Percentiles rank a stretch among this genome's conserved stretches.
phyloP scores from a whole-genome alignment of 192 early-diverging fungal genomes.

The Obelidium mucronatum region DNA sequence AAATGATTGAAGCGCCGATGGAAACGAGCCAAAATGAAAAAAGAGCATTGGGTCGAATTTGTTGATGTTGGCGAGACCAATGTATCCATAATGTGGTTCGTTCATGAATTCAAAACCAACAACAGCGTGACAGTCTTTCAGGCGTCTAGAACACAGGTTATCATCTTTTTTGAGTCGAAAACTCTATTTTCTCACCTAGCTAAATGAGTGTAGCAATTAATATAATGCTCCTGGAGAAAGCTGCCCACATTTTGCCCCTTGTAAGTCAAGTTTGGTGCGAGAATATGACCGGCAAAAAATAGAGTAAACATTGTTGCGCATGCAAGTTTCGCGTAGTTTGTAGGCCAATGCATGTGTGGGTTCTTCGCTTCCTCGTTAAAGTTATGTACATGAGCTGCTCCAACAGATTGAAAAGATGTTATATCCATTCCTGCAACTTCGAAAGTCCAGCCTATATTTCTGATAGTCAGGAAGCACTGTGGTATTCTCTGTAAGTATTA shows the following conservation, averaged over 20 bases:
- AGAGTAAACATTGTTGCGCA: constrained; percentile 86
- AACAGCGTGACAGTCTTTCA: constrained; percentile 69
- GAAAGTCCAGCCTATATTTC: constrained; percentile 86
- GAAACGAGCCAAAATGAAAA: constrained; percentile 74
- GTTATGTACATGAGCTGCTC: constrained; percentile 83
- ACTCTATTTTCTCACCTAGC: constrained; percentile 52
- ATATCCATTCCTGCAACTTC: constrained; percentile 80
- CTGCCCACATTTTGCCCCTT: constrained; percentile 71
- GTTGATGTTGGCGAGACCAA: constrained; percentile 67
- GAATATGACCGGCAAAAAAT: constrained; percentile 76
- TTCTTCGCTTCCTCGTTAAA: constrained; percentile 46
- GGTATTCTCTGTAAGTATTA: too few relatives aligned
- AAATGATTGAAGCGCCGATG: constrained; percentile 77
- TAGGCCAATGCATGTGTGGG: constrained; percentile 78
- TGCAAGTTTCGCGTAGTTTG: constrained; percentile 87
- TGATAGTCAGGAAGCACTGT: too few relatives aligned
- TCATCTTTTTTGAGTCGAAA: not conserved
- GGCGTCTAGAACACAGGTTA: constrained; percentile 50
- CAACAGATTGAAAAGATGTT: constrained; percentile 74
- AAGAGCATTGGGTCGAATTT: constrained; percentile 71
- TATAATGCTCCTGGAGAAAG: constrained; percentile 72
- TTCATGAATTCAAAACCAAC: constrained; percentile 86
- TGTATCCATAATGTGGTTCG: constrained; percentile 78
- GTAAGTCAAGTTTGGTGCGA: constrained; percentile 73
- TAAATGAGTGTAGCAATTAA: constrained; percentile 73